Percentiles rank a stretch among this genome's conserved stretches.
Evolutionary conservation across 257 asterid genomes (phyloP).

Genomic region (Plantago major): DNA sequence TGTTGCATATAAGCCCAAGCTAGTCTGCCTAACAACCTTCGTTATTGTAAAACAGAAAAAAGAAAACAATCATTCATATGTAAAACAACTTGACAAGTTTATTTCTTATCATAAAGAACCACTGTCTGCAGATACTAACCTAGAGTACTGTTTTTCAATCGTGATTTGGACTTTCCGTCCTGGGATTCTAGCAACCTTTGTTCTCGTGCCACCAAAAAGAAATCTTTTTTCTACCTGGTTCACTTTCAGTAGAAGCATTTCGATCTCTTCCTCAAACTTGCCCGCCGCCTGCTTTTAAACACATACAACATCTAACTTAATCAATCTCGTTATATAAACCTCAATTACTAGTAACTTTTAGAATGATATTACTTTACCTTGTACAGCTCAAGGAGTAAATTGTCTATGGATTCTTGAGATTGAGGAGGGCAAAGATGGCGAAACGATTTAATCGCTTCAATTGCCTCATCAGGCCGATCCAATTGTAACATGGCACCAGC

Average conservation of each 20-base stretch:
- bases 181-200: slow-evolving; percentile 80
- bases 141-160: slow-evolving; percentile 77
- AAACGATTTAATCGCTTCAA: slow-evolving; percentile 91
- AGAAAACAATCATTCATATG: slow-evolving; percentile 9
- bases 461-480: slow-evolving; percentile 82
- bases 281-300: slow-evolving; percentile 62
- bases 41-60: not conserved
- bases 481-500: slow-evolving; percentile 90
- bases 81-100: not conserved
- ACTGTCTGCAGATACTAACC: slow-evolving; percentile 30
- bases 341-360: not conserved
- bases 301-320: not conserved
- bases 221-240: slow-evolving; percentile 70
- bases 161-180: slow-evolving; percentile 74
- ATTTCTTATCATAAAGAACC: not conserved
- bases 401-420: slow-evolving; percentile 89
- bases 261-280: slow-evolving; percentile 67
- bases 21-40: slow-evolving; percentile 83
- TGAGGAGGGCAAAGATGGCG: slow-evolving; percentile 83
- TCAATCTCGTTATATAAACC: not conserved
- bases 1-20: slow-evolving; percentile 89
- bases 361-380: slow-evolving; percentile 40
- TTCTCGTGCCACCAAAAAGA: slow-evolving; percentile 65
- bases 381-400: slow-evolving; percentile 68
- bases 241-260: slow-evolving; percentile 54